Evolutionary conservation across 2,329 filamentous ascomycete genomes (phyloP), one percentile per base, ranked within the genome.

Genomic region (Neurospora crassa): DNA sequence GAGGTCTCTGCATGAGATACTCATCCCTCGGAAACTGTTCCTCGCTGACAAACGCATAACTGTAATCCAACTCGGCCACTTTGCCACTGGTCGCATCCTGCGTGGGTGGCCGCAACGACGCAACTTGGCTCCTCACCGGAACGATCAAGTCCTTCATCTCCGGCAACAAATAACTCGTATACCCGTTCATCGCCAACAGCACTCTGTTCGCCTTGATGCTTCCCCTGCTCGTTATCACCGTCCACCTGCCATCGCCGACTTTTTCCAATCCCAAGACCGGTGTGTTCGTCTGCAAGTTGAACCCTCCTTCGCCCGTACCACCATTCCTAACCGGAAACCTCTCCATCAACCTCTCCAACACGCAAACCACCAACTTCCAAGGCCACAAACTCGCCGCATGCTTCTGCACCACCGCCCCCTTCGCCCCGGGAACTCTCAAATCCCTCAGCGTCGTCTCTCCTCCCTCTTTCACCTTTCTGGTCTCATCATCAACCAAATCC

Each of bases 151-250:
- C 88, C 10, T 87, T 83, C 75, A 95, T 90, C 42, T 82, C 78
- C 0, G 92, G 92, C 1, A 95, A 82, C 4, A 97, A 84, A 72
- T 90, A 86, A 1, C 92, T 92, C 0, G 93, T 94, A 79, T 97
- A 96, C 3, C 84, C 94, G 78, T 97, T 97, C 0, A 91, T 95
- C 5, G 92, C 91, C 18, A 97, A 85, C 20, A 97, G 84, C 24
- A 97, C 87, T 42, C 87, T 85, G 14, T 83, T 81, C 1, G 93
- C 84, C 0, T 79, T 78, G 70, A 96, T 85, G 59, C 81, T 82
- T n/a, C 93, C 94, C 29, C 93, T 88, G 0, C 84, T 80, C 0
- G 93, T 96, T 67, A 89, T 83, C 0, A 93, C 82, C 0, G 84
- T 83, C 88, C 91, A 94, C 78, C 77, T 11, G 71, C 70, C 59